A percentile compares a stretch with the other conserved stretches of the same genome.
phyloP scores from a whole-genome alignment of 306 rosid species.

The Hippophae gyantsensis region DNA sequence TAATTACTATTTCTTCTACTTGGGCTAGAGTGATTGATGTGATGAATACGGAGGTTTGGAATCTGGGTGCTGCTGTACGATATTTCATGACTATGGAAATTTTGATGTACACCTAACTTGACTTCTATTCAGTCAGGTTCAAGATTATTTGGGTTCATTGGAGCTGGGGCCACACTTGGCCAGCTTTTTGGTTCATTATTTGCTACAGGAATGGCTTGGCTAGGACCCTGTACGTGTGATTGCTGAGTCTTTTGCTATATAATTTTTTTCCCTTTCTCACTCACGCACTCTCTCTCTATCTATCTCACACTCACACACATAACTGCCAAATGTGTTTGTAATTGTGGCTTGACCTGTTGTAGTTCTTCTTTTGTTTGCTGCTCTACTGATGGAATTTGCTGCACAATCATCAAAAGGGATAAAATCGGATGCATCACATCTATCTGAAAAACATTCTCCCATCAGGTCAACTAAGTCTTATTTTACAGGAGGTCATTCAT shows the following conservation, averaged over 20 bases:
- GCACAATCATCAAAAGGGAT: conserved; percentile 86
- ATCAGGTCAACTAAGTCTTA: conserved; percentile 45
- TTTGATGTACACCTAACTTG: conserved; percentile 25
- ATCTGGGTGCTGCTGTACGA: conserved; percentile 27
- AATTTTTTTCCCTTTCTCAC: conserved; percentile 7
- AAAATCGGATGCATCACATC: conserved; percentile 32
- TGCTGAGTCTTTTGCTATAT: conserved; percentile 9
- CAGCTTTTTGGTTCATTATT: conserved; percentile 88
- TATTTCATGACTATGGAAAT: conserved; percentile 17
- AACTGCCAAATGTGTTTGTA: neutral
- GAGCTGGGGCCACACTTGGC: conserved; percentile 99
- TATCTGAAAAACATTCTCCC: conserved; percentile 49
- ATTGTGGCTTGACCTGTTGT: conserved; percentile 19
- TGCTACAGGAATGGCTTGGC: conserved; percentile 88
- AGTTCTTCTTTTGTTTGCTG: conserved; percentile 81
- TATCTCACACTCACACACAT: no score
- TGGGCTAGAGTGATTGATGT: conserved; percentile 97
- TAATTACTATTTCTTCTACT: conserved; percentile 73
- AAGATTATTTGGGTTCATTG: conserved; percentile 94
- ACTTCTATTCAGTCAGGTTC: conserved; percentile 90
- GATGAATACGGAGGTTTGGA: conserved; percentile 76
- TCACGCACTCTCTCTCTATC: neutral
- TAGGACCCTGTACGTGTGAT: conserved; percentile 76
- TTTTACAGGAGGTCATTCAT: neutral
- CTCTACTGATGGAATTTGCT: conserved; percentile 85